These are phyloP conservation scores for Claviceps cyperi DNA, from an alignment of 2,329 filamentous ascomycete species.

Conservation along the genomic window DNA sequence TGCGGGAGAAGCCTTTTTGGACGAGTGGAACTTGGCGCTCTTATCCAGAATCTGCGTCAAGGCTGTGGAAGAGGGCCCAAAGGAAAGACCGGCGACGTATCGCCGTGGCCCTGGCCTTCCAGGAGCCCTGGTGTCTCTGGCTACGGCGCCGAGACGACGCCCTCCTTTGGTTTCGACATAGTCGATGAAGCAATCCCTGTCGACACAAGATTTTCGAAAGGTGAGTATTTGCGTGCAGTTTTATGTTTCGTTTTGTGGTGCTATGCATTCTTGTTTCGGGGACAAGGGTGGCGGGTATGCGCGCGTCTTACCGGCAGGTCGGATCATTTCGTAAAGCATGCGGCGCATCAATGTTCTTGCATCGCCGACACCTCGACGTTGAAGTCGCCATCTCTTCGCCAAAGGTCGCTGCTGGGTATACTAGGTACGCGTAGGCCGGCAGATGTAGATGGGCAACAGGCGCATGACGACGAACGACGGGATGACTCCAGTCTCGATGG, in stretches of 20 bases:
- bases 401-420: not conserved
- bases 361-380: slow-evolving; percentile 19
- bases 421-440: not conserved
- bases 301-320: slow-evolving; percentile 16
- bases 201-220: not conserved
- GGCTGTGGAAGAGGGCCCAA: slow-evolving; percentile 66
- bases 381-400: not conserved
- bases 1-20: slow-evolving; percentile 46
- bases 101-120: slow-evolving; percentile 19
- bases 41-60: slow-evolving; percentile 62
- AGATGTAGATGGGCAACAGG: not conserved
- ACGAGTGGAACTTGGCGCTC: slow-evolving; percentile 51
- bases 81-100: slow-evolving; percentile 68
- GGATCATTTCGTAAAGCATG: slow-evolving; percentile 17
- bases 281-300: not conserved
- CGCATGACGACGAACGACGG: not conserved
- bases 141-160: slow-evolving; percentile 48
- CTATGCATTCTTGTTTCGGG: not conserved
- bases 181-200: slow-evolving; percentile 53
- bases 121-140: slow-evolving; percentile 29
- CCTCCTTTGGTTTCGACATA: slow-evolving; percentile 69
- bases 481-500: not conserved
- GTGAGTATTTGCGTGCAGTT: not conserved
- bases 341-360: slow-evolving; percentile 17
- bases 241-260: not conserved